Conservation (phyloP, 1,139 yeast species). For the Pichia sp. region DNA sequence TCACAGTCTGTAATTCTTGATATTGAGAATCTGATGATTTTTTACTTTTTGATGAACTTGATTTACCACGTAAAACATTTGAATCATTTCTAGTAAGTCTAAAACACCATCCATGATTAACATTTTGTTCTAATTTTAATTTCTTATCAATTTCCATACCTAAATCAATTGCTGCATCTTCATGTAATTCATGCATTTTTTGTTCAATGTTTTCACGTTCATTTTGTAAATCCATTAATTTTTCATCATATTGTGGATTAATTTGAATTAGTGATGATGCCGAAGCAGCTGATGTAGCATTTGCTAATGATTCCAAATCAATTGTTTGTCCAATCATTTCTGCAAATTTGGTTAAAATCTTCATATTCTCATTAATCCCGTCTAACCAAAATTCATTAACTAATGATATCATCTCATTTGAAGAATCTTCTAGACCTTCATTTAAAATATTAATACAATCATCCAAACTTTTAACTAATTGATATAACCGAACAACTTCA, state of each 20-base stretch:
- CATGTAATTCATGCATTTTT: constrained; percentile 56
- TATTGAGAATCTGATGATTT: constrained; percentile 33
- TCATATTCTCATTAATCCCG: constrained; percentile 46
- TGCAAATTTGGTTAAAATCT: constrained; percentile 59
- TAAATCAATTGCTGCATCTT: constrained; percentile 64
- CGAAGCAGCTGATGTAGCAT: constrained; percentile 31
- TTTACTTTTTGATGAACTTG: constrained; percentile 32
- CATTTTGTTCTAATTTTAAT: constrained; percentile 81
- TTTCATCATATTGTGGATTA: constrained; percentile 83
- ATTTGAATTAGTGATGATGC: constrained; percentile 66
- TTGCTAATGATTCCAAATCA: constrained; percentile 73
- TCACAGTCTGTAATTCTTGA: constrained; percentile 80
- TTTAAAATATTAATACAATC: constrained; percentile 50
- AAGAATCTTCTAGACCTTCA: constrained; percentile 34
- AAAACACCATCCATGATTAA: constrained; percentile 88
- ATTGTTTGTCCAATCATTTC: constrained; percentile 90
- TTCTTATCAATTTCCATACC: constrained; percentile 80
- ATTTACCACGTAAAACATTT: constrained; percentile 49
- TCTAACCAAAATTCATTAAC: constrained; percentile 49
- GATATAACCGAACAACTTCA: constrained; percentile 88
- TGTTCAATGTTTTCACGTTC: constrained; percentile 50
- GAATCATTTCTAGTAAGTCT: constrained; percentile 89
- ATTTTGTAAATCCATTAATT: constrained; percentile 53
- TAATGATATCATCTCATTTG: constrained; percentile 30
- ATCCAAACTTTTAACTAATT: constrained; percentile 66